A percentile compares a stretch with the other conserved stretches of the same genome.
These are phyloP conservation scores for Azolla pinnata DNA, from an alignment of 75 land plant genomes.

Conservation along the genomic window DNA sequence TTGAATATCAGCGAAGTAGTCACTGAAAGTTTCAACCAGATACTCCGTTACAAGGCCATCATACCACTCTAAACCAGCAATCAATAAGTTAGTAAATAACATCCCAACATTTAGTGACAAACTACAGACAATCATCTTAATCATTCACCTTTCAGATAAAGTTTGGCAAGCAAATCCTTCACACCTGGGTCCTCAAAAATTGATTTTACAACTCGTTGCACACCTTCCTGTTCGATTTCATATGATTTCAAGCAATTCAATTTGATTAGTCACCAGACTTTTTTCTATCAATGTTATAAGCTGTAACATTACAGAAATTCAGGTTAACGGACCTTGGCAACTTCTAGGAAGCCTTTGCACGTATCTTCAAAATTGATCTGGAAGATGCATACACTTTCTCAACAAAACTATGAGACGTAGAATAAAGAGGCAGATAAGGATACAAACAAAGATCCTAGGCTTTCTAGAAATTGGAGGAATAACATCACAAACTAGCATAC, in stretches of 20 bases:
- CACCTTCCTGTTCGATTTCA: slow-evolving; percentile 63
- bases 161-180: slow-evolving; percentile 72
- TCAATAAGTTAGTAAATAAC: not conserved
- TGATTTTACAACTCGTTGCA: slow-evolving; percentile 65
- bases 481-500: too few species aligned
- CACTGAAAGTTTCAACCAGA: slow-evolving; percentile 88
- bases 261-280: not conserved
- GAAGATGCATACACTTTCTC: too few species aligned
- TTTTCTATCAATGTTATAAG: too few species aligned
- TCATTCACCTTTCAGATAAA: slow-evolving; percentile 74
- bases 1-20: slow-evolving; percentile 86
- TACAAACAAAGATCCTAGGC: too few species aligned
- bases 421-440: not conserved
- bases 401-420: slow-evolving; percentile 3
- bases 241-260: not conserved
- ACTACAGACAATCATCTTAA: not conserved
- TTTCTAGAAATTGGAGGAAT: too few species aligned
- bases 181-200: slow-evolving; percentile 99
- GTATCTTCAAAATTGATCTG: slow-evolving; percentile 99
- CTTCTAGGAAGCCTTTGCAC: slow-evolving; percentile 96
- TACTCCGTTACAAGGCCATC: slow-evolving; percentile 89
- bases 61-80: slow-evolving; percentile 62
- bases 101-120: not conserved
- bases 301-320: too few species aligned
- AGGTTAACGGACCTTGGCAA: slow-evolving; percentile 66